Base-by-base conservation (phyloP, 2,329 filamentous ascomycete genomes). In the Thielaviopsis euricoi region DNA sequence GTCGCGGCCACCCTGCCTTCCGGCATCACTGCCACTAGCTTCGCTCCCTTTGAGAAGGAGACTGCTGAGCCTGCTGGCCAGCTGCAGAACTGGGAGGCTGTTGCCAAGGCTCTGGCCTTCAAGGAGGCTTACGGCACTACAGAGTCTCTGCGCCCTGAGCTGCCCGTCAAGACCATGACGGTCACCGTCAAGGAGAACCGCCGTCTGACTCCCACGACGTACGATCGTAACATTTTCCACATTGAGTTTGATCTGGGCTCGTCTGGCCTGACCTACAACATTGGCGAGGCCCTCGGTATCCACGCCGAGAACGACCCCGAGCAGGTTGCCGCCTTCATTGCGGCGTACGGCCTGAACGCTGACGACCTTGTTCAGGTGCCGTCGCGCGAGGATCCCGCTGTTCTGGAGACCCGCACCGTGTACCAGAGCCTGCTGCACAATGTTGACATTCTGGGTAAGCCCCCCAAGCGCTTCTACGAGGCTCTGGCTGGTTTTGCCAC, bases 181-280 rank as follows among this genome's bases (percentile, higher is more conserved):
- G 86, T 96, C 57, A 85, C 83, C 57, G 90, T 98, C 71, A 89
- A 94, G 76, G 93, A 97, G 76, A 96, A 95, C 74, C 87, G 93
- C 62, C 83, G 93, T 62, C 80, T 98, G 58, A 98, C 93, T 0
- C 93, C 93, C 2, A 66, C 72, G 23, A 86, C 83, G 33, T 98
- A 98, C 68, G 90, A 97, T 71, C 89, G 93, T 65, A 96, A 98
- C 78, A 97, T 98, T 71, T 98, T 98, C 85, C 93, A 98, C 74
- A 97, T 98, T 62, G 93, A 98, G 73, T 98, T 98, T 66, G 93
- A 97, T 67, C 81, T 98, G 23, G 91, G 91, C 61, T 73, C 85
- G 66, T 95, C 91, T 37, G 91, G 90, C 46, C 82, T 98, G 63
- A 95, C 82, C 49, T 98, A 98, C 74, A 88, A 95, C 68, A 97